Evolutionary conservation across 495 filamentous ascomycete species (phyloP).

Genomic region (Thozetella sp.): DNA sequence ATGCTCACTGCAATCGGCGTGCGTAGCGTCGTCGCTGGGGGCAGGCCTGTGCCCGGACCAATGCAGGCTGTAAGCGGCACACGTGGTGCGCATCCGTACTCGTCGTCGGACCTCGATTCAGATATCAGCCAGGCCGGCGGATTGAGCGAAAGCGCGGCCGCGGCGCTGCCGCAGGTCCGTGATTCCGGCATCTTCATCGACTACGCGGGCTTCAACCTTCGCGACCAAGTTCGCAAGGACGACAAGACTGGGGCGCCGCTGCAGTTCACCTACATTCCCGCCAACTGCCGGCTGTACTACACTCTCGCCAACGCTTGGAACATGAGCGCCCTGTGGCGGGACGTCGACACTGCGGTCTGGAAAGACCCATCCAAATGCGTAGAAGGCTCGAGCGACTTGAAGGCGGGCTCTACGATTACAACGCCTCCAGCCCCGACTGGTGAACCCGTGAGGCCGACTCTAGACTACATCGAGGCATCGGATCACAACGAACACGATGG

Average conservation of each 20-base stretch:
- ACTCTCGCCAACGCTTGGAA: slow-evolving; percentile 43
- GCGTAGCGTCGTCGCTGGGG: slow-evolving; percentile 60
- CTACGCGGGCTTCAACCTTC: slow-evolving; percentile 34
- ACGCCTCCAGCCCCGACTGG: not conserved
- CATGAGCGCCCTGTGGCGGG: slow-evolving; percentile 40
- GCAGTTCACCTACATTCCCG: slow-evolving; percentile 48
- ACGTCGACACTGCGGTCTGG: slow-evolving; percentile 29
- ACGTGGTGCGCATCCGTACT: slow-evolving; percentile 39
- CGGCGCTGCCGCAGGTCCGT: slow-evolving; percentile 13
- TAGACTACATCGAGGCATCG: not conserved
- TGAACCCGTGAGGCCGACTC: not conserved
- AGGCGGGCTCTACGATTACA: not conserved
- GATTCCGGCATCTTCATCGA: slow-evolving; percentile 28
- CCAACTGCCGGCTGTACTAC: slow-evolving; percentile 50
- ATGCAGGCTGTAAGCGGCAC: slow-evolving; percentile 64
- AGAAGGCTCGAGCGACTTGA: slow-evolving; percentile 14
- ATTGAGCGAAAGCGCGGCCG: slow-evolving; percentile 21
- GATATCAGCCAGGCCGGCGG: slow-evolving; percentile 22
- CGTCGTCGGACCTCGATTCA: slow-evolving; percentile 19
- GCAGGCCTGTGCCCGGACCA: slow-evolving; percentile 45
- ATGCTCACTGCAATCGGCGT: slow-evolving; percentile 59
- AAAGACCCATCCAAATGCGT: slow-evolving; percentile 20
- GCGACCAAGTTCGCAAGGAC: slow-evolving; percentile 34
- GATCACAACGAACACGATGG: not conserved
- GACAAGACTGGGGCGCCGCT: slow-evolving; percentile 23